Evolutionary conservation across 2,329 filamentous ascomycete species (phyloP).

Genomic region (Fusarium sp.): DNA sequence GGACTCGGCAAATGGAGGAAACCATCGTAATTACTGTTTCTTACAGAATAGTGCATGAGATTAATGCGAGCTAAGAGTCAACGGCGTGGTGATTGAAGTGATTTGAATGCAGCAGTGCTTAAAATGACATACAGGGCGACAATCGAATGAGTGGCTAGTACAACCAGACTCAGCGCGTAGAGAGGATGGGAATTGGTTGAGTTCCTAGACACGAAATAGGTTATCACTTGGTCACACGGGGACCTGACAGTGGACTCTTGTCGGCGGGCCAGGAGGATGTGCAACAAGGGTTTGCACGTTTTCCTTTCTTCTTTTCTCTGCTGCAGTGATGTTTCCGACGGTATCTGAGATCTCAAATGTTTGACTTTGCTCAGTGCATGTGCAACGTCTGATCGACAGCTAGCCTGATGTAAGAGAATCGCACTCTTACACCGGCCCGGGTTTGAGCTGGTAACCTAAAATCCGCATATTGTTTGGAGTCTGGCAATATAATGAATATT

Average conservation of each 20-base stretch:
- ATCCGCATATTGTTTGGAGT: constrained; percentile 17
- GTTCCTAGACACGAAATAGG: constrained; percentile 21
- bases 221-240: constrained; percentile 23
- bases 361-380: constrained; percentile 29
- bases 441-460: constrained; percentile 36
- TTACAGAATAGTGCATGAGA: constrained; percentile 12
- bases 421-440: constrained; percentile 40
- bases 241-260: constrained; percentile 18
- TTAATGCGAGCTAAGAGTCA: constrained; percentile 41
- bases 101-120: constrained; percentile 41
- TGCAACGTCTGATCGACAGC: constrained; percentile 43
- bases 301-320: constrained; percentile 16
- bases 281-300: constrained; percentile 42
- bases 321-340: constrained; percentile 22
- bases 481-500: constrained; percentile 1
- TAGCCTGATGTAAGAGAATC: constrained; percentile 38
- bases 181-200: constrained; percentile 40
- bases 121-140: constrained; percentile 28
- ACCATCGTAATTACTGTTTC: constrained; percentile 23
- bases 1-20: constrained; percentile 11
- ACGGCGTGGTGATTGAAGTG: constrained; percentile 45
- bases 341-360: constrained; percentile 38
- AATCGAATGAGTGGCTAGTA: constrained; percentile 38
- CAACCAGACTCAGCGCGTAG: constrained; percentile 45
- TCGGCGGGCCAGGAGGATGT: constrained; percentile 45